phyloP scores from a whole-genome alignment of 495 filamentous ascomycete genomes.

The Aspergillus avenaceus region DNA sequence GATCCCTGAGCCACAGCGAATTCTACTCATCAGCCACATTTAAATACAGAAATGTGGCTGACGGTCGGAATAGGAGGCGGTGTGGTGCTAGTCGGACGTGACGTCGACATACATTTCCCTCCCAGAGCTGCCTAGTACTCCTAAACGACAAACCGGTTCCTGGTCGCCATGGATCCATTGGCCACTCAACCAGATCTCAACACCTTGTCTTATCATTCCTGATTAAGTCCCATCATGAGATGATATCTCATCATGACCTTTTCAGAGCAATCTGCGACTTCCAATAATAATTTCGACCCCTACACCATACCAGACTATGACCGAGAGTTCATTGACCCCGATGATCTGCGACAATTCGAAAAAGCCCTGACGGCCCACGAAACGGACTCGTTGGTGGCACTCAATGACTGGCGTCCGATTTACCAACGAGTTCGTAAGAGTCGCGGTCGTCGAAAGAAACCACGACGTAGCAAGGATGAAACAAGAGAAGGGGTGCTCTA shows the following conservation, averaged over 20 bases:
- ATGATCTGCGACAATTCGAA: slow-evolving; percentile 48
- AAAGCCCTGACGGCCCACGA: slow-evolving; percentile 48
- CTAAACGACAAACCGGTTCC: neutral
- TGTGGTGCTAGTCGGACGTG: neutral
- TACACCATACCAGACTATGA: slow-evolving; percentile 57
- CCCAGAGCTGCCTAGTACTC: no score
- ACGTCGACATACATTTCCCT: slow-evolving; percentile 1
- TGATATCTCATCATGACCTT: slow-evolving; percentile 30
- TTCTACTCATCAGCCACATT: neutral
- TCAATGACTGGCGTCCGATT: slow-evolving; percentile 84
- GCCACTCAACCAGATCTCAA: slow-evolving; percentile 1
- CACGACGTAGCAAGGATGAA: slow-evolving; percentile 71
- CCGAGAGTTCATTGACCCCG: slow-evolving; percentile 58
- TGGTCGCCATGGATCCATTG: neutral
- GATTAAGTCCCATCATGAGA: slow-evolving; percentile 28
- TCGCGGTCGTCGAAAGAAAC: slow-evolving; percentile 37
- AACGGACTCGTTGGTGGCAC: slow-evolving; percentile 55
- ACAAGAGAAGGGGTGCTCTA: slow-evolving; percentile 92
- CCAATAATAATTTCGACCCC: slow-evolving; percentile 37
- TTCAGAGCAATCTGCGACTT: slow-evolving; percentile 22
- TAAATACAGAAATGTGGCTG: neutral
- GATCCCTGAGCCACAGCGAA: neutral
- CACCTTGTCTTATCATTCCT: neutral
- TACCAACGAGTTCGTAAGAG: slow-evolving; percentile 58
- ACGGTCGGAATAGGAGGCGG: neutral